A percentile compares a stretch with the other conserved stretches of the same genome.
phyloP scores from a whole-genome alignment of 208 protist genomes.

The Herpetomonas samuelpessoai region DNA sequence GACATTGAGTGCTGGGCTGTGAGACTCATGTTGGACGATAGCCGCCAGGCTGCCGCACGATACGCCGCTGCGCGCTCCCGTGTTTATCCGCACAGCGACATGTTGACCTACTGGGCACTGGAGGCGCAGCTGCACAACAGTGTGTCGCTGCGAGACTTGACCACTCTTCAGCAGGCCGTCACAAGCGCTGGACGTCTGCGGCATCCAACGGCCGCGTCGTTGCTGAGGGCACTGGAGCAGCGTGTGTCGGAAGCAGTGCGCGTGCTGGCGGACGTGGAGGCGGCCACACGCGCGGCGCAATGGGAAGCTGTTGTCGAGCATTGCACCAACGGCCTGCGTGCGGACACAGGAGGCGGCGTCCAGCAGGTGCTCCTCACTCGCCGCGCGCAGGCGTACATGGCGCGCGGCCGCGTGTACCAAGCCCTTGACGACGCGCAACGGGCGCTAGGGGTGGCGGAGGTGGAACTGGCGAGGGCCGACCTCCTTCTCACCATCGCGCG shows the following conservation, averaged over 20 bases:
- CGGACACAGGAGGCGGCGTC: too few species aligned
- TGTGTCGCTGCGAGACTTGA: too few species aligned
- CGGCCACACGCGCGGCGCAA: background rate
- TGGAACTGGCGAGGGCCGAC: constrained; percentile 12
- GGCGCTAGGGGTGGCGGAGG: constrained; percentile 30
- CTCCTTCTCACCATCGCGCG: constrained; percentile 41
- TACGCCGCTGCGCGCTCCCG: background rate
- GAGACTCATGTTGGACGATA: constrained; percentile 37
- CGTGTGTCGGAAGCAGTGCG: constrained; percentile 19
- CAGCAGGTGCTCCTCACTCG: constrained; percentile 17
- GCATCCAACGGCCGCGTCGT: too few species aligned
- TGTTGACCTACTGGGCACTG: too few species aligned
- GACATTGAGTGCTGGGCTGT: constrained; percentile 50
- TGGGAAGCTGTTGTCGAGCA: constrained; percentile 21
- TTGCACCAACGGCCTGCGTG: constrained; percentile 19
- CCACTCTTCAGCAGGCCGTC: too few species aligned
- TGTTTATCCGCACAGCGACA: too few species aligned
- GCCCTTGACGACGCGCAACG: constrained; percentile 51
- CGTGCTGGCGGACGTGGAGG: constrained; percentile 23
- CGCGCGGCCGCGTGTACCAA: constrained; percentile 39
- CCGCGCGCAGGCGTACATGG: constrained; percentile 36
- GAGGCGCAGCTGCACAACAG: too few species aligned
- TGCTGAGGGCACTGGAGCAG: constrained; percentile 30
- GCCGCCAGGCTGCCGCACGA: constrained; percentile 18
- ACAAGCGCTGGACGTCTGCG: too few species aligned